Base-by-base conservation (phyloP, 2,329 filamentous ascomycete species). In the Sphaceloma murrayae region DNA sequence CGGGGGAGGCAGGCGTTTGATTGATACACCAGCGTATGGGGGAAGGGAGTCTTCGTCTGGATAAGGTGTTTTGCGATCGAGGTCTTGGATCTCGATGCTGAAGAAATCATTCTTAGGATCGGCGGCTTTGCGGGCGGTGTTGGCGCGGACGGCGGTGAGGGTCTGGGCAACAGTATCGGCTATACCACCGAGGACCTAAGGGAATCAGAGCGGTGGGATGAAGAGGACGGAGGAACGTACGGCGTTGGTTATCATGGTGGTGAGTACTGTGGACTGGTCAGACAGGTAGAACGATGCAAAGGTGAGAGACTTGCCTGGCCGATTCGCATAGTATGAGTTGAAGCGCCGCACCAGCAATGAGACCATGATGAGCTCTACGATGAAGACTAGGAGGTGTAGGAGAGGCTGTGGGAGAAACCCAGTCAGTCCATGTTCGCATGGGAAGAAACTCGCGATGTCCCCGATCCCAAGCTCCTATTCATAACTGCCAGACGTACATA, bases 161-260 rank as follows among this genome's bases (percentile, higher is more conserved):
- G 84, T 80, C 64, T 98, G 91, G 47, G 91, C 91, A 36, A 94
- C 85, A 24, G 91, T 96, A 65, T 98, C 91, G 64, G 91, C 91
- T 54, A 98, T 82, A 55, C 91, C 91, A 67, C 86, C 87, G 48
- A 98, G 78, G 46, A 96, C 67, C 75, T 78, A 52, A 7, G 17
- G 6, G 18, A 5, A 34, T 46, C 46, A 43, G 34, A 50, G 50
- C 56, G n/a, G 43, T 40, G 36, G n/a, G 10, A 34, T 7, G 5
- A 29, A 30, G 30, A 18, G 32, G n/a, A n/a, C n/a, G n/a, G 29
- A 32, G 24, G 31, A 34, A 29, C 75, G 59, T 77, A 82, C 82
- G 53, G 91, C 85, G 68, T 98, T 98, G 62, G 89, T 94, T 60
- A 95, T 85, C 89, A 98, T 98, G 66, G 94, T 98, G 50, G 91